Conservation (phyloP, 495 filamentous ascomycete species). For the Rostrohypoxylon terebratum region DNA sequence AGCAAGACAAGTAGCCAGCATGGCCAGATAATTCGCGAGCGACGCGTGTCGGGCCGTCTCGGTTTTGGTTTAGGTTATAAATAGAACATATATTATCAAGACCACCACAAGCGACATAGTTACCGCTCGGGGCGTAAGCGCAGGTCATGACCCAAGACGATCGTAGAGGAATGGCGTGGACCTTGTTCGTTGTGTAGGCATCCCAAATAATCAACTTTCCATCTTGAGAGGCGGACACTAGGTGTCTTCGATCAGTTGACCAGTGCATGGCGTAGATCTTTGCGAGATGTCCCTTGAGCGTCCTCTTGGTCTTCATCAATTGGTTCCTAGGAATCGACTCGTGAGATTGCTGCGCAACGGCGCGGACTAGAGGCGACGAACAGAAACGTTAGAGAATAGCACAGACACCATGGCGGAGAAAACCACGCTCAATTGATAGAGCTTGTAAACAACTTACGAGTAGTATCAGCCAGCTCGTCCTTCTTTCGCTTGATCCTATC, state of each 20-base stretch:
- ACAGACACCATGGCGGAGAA: not conserved
- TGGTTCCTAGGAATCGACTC: slow-evolving; percentile 90
- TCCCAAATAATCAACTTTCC: slow-evolving; percentile 99
- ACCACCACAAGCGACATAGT: slow-evolving; percentile 98
- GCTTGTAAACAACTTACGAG: slow-evolving; percentile 73
- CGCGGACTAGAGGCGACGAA: slow-evolving; percentile 73
- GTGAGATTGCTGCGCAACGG: slow-evolving; percentile 87
- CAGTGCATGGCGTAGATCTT: slow-evolving; percentile 99
- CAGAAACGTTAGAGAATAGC: slow-evolving; percentile 25
- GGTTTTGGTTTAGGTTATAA: slow-evolving; percentile 94
- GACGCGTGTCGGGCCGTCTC: slow-evolving; percentile 95
- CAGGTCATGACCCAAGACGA: slow-evolving; percentile 99
- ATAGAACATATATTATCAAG: slow-evolving; percentile 99
- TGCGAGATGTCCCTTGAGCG: slow-evolving; percentile 95
- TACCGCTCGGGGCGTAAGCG: slow-evolving; percentile 97
- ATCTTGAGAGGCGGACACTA: slow-evolving; percentile 98
- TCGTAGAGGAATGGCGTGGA: slow-evolving; percentile 97
- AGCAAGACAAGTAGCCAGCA: slow-evolving; percentile 97
- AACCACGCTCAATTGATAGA: slow-evolving; percentile 23
- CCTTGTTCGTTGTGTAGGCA: slow-evolving; percentile 99
- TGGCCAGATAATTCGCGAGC: slow-evolving; percentile 97
- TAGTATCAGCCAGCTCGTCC: slow-evolving; percentile 98
- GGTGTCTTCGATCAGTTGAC: slow-evolving; percentile 97
- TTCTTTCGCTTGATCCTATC: slow-evolving; percentile 99
- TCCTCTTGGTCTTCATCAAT: slow-evolving; percentile 93